Percentiles rank a stretch among this genome's conserved stretches.
Evolutionary conservation across 768 basidiomycete genomes (phyloP).

Genomic region (Thelephora ganbajun): DNA sequence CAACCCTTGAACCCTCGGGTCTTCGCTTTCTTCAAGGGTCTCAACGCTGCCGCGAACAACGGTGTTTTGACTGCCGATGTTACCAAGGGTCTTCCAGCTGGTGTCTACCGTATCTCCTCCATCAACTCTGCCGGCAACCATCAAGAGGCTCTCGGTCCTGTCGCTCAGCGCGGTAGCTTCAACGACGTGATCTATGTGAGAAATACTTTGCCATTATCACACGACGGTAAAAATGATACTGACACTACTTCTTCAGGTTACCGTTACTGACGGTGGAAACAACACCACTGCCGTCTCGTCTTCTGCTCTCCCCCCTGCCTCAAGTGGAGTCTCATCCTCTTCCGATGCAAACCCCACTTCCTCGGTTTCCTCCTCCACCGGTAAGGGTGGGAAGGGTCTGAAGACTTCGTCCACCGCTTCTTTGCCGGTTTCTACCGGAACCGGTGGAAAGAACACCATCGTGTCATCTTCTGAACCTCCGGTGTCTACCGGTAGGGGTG

Average conservation of each 20-base stretch:
- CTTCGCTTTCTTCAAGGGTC: constrained; percentile 57
- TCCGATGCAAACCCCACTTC: constrained; percentile 3
- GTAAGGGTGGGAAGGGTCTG: too few species aligned
- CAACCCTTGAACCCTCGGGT: constrained; percentile 29
- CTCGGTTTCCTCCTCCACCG: too few species aligned
- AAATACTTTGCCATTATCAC: constrained; percentile 8
- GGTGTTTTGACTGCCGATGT: constrained; percentile 40
- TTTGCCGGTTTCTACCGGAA: too few species aligned
- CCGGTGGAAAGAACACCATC: too few species aligned
- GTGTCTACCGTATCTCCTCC: constrained; percentile 43
- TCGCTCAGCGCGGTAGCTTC: constrained; percentile 46
- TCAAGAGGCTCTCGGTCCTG: constrained; percentile 38
- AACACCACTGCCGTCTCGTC: constrained; percentile 6
- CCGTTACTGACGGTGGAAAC: constrained; percentile 14
- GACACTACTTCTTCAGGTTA: constrained; percentile 17
- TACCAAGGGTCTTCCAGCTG: constrained; percentile 38
- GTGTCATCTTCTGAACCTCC: too few species aligned
- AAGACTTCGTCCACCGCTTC: too few species aligned
- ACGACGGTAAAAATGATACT: neutral
- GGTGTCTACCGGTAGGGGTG: neutral
- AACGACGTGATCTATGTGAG: constrained; percentile 50
- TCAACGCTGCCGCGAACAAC: constrained; percentile 20
- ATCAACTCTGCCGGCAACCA: constrained; percentile 48
- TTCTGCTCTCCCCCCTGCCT: neutral
- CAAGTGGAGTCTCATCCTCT: constrained; percentile 4